Conservation (phyloP, 768 basidiomycete species). For the Xanthoconium stramineum region DNA sequence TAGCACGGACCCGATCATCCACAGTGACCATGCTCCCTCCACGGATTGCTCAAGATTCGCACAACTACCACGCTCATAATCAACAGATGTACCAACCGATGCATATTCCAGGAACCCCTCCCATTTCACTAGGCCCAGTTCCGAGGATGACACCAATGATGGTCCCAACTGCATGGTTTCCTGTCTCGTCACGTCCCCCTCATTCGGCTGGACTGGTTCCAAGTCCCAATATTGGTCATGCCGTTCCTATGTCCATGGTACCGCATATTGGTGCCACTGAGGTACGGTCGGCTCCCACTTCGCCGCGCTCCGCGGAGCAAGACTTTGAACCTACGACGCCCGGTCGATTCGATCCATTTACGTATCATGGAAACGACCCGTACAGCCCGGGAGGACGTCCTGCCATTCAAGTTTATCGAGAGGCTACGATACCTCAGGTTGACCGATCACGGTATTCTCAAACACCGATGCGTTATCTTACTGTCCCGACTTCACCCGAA, state of each 20-base stretch:
- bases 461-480: slow-evolving; percentile 7
- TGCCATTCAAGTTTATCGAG: slow-evolving; percentile 23
- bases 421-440: slow-evolving; percentile 14
- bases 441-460: slow-evolving; percentile 19
- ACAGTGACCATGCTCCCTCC: slow-evolving; percentile 27
- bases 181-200: slow-evolving; percentile 6
- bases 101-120: slow-evolving; percentile 23
- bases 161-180: slow-evolving; percentile 17
- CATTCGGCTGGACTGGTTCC: slow-evolving; percentile 15
- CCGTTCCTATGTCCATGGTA: slow-evolving; percentile 11
- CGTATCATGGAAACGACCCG: slow-evolving; percentile 20
- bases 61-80: slow-evolving; percentile 31
- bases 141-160: slow-evolving; percentile 4
- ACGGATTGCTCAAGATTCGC: slow-evolving; percentile 26
- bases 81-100: slow-evolving; percentile 32
- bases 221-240: slow-evolving; percentile 11
- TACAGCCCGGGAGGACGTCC: slow-evolving; percentile 8
- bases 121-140: slow-evolving; percentile 1
- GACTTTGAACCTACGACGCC: slow-evolving; percentile 40
- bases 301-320: slow-evolving; percentile 40
- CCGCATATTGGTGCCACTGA: slow-evolving; percentile 4
- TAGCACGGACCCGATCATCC: slow-evolving; percentile 27
- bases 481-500: slow-evolving; percentile 10
- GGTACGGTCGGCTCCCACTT: slow-evolving; percentile 35
- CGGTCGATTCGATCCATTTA: slow-evolving; percentile 43